Percentiles rank a stretch among this genome's conserved stretches.
Conservation (phyloP, 2,329 filamentous ascomycete genomes). For the Salinomyces thailandicus region DNA sequence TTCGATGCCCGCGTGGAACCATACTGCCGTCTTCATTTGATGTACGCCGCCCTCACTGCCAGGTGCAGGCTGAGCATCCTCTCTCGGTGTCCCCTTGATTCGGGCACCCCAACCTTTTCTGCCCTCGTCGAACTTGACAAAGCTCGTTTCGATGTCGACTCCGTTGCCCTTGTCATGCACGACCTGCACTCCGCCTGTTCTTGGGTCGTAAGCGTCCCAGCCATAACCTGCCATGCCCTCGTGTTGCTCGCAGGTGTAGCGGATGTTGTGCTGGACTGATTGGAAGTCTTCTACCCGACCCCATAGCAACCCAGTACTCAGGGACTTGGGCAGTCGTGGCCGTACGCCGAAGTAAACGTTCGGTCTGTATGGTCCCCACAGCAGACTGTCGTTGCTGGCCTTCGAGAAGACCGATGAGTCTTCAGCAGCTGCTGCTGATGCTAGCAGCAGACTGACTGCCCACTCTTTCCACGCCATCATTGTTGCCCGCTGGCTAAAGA, state of each 20-base stretch:
- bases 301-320: slow-evolving; percentile 83
- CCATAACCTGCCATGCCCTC: slow-evolving; percentile 92
- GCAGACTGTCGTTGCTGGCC: slow-evolving; percentile 65
- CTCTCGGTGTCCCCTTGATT: slow-evolving; percentile 68
- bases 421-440: slow-evolving; percentile 10
- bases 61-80: slow-evolving; percentile 45
- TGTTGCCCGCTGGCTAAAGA: not conserved
- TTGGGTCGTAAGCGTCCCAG: slow-evolving; percentile 93
- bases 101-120: slow-evolving; percentile 69
- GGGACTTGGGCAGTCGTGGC: slow-evolving; percentile 67
- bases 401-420: slow-evolving; percentile 26
- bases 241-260: slow-evolving; percentile 92
- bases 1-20: slow-evolving; percentile 77
- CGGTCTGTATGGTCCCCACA: slow-evolving; percentile 93
- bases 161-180: slow-evolving; percentile 84
- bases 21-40: slow-evolving; percentile 61
- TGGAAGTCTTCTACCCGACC: slow-evolving; percentile 68
- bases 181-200: slow-evolving; percentile 75
- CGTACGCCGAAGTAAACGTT: slow-evolving; percentile 91
- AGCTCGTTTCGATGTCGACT: slow-evolving; percentile 84
- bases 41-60: slow-evolving; percentile 15
- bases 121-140: slow-evolving; percentile 86
- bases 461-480: slow-evolving; percentile 16
- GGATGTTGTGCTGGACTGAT: slow-evolving; percentile 65
- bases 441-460: slow-evolving; percentile 14